Base-by-base conservation (phyloP, 495 filamentous ascomycete genomes). In the Recurvomyces mirabilis region DNA sequence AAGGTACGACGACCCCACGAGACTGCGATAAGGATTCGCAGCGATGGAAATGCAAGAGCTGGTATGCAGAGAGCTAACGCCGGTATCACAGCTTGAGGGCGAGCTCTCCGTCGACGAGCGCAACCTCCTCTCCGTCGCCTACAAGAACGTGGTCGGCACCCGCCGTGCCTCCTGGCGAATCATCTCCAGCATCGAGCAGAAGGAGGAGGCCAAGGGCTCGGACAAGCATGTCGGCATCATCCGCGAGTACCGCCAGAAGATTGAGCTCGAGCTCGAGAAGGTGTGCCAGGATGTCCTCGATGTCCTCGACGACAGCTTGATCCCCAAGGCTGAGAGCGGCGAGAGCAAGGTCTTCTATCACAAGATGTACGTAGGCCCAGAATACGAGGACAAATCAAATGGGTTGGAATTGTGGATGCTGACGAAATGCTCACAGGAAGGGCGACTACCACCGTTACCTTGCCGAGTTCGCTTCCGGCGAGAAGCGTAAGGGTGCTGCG, bases 261-360 rank as follows among this genome's bases (percentile, higher is more conserved):
- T 96, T 59, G 93, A 99, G 78, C 77, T 69, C 51, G 91, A 99
- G 75, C 77, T 99, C 45, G 91, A 94, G 80, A 82, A 84, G 67
- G 87, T 96, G 64, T 99, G 91, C 79, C 78, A 95, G 68, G 91
- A 99, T 75, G 88, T 99, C 36, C 79, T 99, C 55, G 79, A 94
- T 58, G 91, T 99, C 47, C 75, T 99, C 50, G 93, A 96, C 61
- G 74, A 95, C 57, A 81, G 81, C 54, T 75, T 99, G 60, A 99
- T 99, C 60, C 89, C 93, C 65, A 89, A 94, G 73, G 91, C 91
- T 56, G 85, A 93, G 67, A 84, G 87, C 52, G 91, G 91, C 68
- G 91, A 99, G 77, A 94, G 87, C 58, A 96, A 95, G 77, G 91
- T 99, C 58, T 99, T 99, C 67, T 99, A 99, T 73, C 93, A 95